A percentile compares a stretch with the other conserved stretches of the same genome.
phyloP scores from a whole-genome alignment of 1,139 yeast genomes.

The Hansenula sp. region DNA sequence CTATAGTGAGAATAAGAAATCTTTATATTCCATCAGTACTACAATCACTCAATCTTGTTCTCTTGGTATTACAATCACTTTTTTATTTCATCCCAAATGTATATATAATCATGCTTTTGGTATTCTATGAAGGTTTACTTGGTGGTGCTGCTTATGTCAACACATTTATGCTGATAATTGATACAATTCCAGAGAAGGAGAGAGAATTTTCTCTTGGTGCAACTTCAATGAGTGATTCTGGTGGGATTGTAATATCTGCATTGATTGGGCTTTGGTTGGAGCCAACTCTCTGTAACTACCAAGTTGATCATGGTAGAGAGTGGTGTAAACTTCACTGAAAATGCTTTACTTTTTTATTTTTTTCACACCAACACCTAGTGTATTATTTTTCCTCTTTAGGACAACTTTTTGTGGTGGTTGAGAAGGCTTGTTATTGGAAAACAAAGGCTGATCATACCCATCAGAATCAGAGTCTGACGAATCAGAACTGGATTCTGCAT shows the following conservation, averaged over 20 bases:
- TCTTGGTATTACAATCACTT: constrained; percentile 63
- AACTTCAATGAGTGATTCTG: constrained; percentile 89
- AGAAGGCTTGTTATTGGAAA: neutral
- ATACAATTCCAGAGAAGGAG: constrained; percentile 45
- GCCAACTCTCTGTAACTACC: constrained; percentile 64
- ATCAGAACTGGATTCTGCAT: neutral
- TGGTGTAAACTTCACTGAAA: constrained; percentile 43
- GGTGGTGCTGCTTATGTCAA: constrained; percentile 92
- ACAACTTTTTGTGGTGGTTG: constrained; percentile 6
- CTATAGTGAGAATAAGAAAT: constrained; percentile 51
- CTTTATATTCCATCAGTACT: constrained; percentile 61
- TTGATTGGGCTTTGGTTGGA: constrained; percentile 71
- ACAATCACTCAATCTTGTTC: constrained; percentile 60
- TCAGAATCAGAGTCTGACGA: constrained; percentile 1
- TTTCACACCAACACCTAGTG: constrained; percentile 13
- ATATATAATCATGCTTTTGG: constrained; percentile 55
- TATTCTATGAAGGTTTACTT: constrained; percentile 81
- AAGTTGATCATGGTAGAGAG: constrained; percentile 56
- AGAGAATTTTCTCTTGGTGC: constrained; percentile 91
- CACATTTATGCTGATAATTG: constrained; percentile 76
- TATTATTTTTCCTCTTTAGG: constrained; percentile 12
- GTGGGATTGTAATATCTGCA: constrained; percentile 84
- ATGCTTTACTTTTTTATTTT: constrained; percentile 4
- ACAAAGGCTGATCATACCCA: constrained; percentile 9
- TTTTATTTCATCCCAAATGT: constrained; percentile 57